Conservation (phyloP, 371 early-diverging fungal genomes). For the Mucor lusitanicus region DNA sequence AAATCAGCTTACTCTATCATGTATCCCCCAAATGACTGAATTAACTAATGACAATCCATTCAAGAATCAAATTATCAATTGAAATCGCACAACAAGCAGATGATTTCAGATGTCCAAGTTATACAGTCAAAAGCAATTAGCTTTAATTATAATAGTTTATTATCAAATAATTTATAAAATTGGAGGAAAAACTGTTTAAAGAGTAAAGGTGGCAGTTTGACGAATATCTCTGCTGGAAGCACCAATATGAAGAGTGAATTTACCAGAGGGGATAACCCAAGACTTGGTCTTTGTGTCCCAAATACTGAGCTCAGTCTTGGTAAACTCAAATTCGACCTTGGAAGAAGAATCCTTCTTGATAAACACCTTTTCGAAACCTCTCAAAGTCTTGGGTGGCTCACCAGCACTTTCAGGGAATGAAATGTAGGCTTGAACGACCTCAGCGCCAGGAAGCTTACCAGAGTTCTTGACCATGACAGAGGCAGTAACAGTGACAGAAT, state of each 20-base stretch:
- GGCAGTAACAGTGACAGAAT: slow-evolving; percentile 20
- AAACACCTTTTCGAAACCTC: slow-evolving; percentile 55
- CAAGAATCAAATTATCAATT: not conserved
- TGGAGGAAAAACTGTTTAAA: not conserved
- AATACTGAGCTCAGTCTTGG: slow-evolving; percentile 39
- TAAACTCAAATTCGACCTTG: slow-evolving; percentile 40
- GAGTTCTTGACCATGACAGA: slow-evolving; percentile 49
- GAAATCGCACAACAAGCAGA: not conserved
- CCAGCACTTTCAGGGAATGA: slow-evolving; percentile 47
- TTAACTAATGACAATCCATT: not conserved
- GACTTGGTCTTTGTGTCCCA: slow-evolving; percentile 38
- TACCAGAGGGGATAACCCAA: slow-evolving; percentile 52
- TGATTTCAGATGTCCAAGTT: not conserved
- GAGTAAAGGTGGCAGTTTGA: slow-evolving; percentile 17
- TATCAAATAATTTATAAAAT: too few relatives aligned
- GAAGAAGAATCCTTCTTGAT: slow-evolving; percentile 22
- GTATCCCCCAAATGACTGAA: not conserved
- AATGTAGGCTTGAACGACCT: slow-evolving; percentile 61
- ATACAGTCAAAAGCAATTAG: not conserved
- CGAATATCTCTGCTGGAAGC: slow-evolving; percentile 55
- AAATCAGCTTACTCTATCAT: not conserved
- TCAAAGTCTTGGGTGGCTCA: slow-evolving; percentile 57
- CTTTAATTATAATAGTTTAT: too few relatives aligned
- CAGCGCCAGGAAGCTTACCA: slow-evolving; percentile 53
- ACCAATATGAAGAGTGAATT: slow-evolving; percentile 48